Evolutionary conservation across 2,329 filamentous ascomycete genomes (phyloP).

Genomic region (Nemania sp.): DNA sequence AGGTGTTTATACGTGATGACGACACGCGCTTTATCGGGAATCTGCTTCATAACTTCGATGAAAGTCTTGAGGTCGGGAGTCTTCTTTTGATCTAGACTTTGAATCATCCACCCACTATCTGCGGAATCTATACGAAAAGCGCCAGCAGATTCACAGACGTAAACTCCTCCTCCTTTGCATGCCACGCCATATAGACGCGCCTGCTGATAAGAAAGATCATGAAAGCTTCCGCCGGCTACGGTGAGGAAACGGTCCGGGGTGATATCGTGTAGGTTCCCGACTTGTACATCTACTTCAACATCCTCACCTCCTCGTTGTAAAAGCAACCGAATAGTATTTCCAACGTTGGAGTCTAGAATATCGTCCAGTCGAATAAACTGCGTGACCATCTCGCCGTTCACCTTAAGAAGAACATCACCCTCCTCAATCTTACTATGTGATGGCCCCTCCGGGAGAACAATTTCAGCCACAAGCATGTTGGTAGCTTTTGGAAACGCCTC

Average conservation of each 20-base stretch:
- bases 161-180: conserved; percentile 81
- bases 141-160: conserved; percentile 92
- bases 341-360: conserved; percentile 89
- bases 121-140: conserved; percentile 95
- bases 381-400: conserved; percentile 92
- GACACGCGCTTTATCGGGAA: conserved; percentile 84
- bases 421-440: conserved; percentile 90
- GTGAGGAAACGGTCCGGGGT: conserved; percentile 96
- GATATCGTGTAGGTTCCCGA: conserved; percentile 92
- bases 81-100: conserved; percentile 91
- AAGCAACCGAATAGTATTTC: conserved; percentile 79
- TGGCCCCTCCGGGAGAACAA: conserved; percentile 90
- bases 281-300: conserved; percentile 83
- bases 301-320: conserved; percentile 91
- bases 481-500: conserved; percentile 90
- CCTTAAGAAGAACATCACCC: conserved; percentile 91
- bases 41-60: conserved; percentile 87
- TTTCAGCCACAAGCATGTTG: conserved; percentile 96
- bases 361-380: conserved; percentile 93
- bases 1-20: conserved; percentile 97
- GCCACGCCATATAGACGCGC: conserved; percentile 95
- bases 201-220: conserved; percentile 96
- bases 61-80: conserved; percentile 90
- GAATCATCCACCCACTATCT: conserved; percentile 92
- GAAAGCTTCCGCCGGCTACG: conserved; percentile 93